Percentiles rank a stretch among this genome's conserved stretches.
phyloP scores from a whole-genome alignment of 768 basidiomycete genomes.

The Phanerochaete carnosa region DNA sequence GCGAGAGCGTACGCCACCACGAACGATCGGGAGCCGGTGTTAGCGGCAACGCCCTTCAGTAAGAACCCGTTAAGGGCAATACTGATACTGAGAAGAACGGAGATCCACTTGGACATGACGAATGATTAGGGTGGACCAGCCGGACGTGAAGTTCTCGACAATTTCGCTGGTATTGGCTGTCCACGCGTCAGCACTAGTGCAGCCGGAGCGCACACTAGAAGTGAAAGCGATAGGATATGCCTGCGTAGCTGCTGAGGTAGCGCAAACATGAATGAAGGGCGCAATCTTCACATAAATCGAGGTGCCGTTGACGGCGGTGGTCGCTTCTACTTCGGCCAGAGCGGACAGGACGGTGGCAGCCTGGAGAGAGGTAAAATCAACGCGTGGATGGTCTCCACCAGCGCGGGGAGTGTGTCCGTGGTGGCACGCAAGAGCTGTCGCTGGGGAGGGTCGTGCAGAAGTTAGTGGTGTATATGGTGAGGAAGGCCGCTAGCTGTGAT shows the following conservation, averaged over 20 bases:
- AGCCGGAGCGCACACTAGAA: conserved; percentile 2
- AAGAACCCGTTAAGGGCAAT: conserved; percentile 92
- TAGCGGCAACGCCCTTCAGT: conserved; percentile 78
- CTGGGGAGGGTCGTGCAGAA: conserved; percentile 85
- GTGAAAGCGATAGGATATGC: conserved; percentile 6
- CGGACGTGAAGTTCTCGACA: conserved; percentile 83
- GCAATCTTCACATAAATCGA: conserved; percentile 59
- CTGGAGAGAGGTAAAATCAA: conserved; percentile 66
- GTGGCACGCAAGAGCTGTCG: conserved; percentile 49
- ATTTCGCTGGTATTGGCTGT: conserved; percentile 41
- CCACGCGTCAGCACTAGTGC: background rate
- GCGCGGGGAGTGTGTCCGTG: conserved; percentile 29
- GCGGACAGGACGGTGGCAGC: conserved; percentile 56
- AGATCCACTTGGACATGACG: conserved; percentile 92
- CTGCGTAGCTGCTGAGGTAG: conserved; percentile 29
- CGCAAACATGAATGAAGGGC: conserved; percentile 55
- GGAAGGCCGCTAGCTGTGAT: conserved; percentile 79
- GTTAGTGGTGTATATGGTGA: conserved; percentile 88
- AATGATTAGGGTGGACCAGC: conserved; percentile 92
- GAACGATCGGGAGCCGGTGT: conserved; percentile 26
- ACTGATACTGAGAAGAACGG: conserved; percentile 79
- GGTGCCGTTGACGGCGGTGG: conserved; percentile 16
- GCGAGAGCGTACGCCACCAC: conserved; percentile 22
- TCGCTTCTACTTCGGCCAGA: conserved; percentile 40
- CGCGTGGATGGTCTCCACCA: conserved; percentile 39